These are phyloP conservation scores for Ogataea paradorogensis DNA, from an alignment of 805 yeast genomes.

Conservation along the genomic window DNA sequence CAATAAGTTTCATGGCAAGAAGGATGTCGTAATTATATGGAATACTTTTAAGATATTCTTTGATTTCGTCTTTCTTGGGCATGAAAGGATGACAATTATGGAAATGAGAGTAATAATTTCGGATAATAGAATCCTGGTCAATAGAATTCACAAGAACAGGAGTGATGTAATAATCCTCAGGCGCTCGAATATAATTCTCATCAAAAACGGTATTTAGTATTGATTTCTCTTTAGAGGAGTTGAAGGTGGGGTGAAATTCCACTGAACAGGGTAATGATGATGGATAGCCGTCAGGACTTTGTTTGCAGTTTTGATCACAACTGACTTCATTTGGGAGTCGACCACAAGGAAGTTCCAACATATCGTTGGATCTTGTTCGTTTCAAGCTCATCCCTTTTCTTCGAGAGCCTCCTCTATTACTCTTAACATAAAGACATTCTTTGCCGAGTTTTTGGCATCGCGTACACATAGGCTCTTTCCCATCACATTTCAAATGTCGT, in stretches of 20 bases:
- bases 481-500: constrained; percentile 51
- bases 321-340: constrained; percentile 19
- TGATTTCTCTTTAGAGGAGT: constrained; percentile 28
- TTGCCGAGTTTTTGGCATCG: constrained; percentile 37
- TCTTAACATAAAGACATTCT: constrained; percentile 47
- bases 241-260: constrained; percentile 32
- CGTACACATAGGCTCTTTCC: constrained; percentile 43
- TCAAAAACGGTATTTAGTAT: constrained; percentile 28
- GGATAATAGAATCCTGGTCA: constrained; percentile 26
- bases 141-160: constrained; percentile 28
- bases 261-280: constrained; percentile 27
- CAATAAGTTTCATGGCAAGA: constrained; percentile 45
- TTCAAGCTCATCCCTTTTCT: constrained; percentile 42
- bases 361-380: constrained; percentile 8
- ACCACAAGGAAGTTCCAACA: constrained; percentile 32
- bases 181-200: constrained; percentile 15
- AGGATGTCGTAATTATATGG: constrained; percentile 41
- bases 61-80: constrained; percentile 39
- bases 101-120: constrained; percentile 37
- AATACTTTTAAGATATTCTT: constrained; percentile 32
- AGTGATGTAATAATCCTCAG: constrained; percentile 29
- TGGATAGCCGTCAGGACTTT: constrained; percentile 17
- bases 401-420: constrained; percentile 53
- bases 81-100: constrained; percentile 47
- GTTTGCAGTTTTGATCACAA: constrained; percentile 29